These are phyloP conservation scores for Candida alai DNA, from an alignment of 805 yeast species.

Conservation along the genomic window DNA sequence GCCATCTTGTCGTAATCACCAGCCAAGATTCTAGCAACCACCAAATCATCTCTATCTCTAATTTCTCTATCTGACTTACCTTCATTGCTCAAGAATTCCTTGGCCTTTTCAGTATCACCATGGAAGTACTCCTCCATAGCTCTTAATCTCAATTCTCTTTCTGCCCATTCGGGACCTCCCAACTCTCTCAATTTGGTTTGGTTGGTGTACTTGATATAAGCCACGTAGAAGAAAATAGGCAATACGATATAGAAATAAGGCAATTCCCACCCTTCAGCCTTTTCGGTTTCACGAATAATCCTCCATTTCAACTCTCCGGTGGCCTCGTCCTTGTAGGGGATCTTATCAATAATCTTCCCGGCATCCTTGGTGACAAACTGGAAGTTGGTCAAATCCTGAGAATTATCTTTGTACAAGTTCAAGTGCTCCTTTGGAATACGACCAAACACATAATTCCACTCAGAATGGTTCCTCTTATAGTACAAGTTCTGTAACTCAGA, in stretches of 20 bases:
- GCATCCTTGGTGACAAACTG: constrained; percentile 47
- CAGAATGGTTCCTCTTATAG: constrained; percentile 51
- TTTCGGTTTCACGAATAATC: constrained; percentile 66
- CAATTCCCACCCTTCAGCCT: constrained; percentile 81
- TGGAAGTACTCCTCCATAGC: constrained; percentile 61
- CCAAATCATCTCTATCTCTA: constrained; percentile 67
- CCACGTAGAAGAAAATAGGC: constrained; percentile 61
- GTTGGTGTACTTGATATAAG: constrained; percentile 45
- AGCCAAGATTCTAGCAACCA: constrained; percentile 74
- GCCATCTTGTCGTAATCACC: constrained; percentile 80
- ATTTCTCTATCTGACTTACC: constrained; percentile 54
- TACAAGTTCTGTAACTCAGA: constrained; percentile 66
- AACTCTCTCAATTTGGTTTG: constrained; percentile 37
- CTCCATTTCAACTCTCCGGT: constrained; percentile 81
- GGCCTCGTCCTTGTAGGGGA: constrained; percentile 75
- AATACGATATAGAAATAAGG: constrained; percentile 68
- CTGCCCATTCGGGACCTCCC: constrained; percentile 72
- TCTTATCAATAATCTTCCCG: constrained; percentile 71
- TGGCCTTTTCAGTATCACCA: constrained; percentile 48
- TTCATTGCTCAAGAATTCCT: constrained; percentile 49
- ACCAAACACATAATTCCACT: constrained; percentile 42
- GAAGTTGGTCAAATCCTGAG: constrained; percentile 54
- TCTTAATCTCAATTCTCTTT: constrained; percentile 74
- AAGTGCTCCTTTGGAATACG: constrained; percentile 53
- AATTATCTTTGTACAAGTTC: constrained; percentile 55